phyloP scores from a whole-genome alignment of 228 moss, liverwort and hornwort genomes.

The Sphagnum fallax region DNA sequence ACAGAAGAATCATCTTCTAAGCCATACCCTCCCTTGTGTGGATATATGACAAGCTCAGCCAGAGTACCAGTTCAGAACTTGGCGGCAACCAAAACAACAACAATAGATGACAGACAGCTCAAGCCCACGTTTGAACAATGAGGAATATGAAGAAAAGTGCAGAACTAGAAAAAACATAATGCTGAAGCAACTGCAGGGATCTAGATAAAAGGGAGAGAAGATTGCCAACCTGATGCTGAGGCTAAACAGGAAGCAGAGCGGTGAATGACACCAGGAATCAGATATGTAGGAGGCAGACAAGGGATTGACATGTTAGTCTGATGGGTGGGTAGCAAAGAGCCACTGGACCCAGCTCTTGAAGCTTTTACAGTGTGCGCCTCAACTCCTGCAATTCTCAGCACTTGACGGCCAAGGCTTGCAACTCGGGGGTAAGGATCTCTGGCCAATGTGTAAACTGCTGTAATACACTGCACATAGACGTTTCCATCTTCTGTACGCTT shows the following conservation, averaged over 20 bases:
- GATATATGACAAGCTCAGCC: no score
- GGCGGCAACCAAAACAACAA: no score
- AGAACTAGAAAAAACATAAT: no score
- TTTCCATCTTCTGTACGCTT: slow-evolving; percentile 43
- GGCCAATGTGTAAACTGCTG: slow-evolving; percentile 41
- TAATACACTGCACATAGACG: slow-evolving; percentile 58
- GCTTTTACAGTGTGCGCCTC: slow-evolving; percentile 23
- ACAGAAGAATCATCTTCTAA: no score
- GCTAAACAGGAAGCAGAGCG: slow-evolving; percentile 56
- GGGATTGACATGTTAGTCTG: slow-evolving; percentile 8
- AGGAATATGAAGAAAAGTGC: no score
- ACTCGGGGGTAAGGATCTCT: slow-evolving; percentile 53
- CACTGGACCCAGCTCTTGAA: slow-evolving; percentile 5
- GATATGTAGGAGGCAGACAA: slow-evolving; percentile 36
- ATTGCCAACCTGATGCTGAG: slow-evolving; percentile 35
- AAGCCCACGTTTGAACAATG: no score
- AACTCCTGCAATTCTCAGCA: slow-evolving; percentile 40
- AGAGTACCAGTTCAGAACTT: no score
- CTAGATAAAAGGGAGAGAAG: no score
- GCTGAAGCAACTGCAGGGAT: no score
- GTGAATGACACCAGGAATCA: slow-evolving; percentile 36
- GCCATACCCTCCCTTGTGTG: no score
- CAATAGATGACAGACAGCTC: no score
- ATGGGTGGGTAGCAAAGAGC: slow-evolving; percentile 23
- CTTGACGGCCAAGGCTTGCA: slow-evolving; percentile 51